Evolutionary conservation across 768 basidiomycete species (phyloP), one percentile per base, ranked within the genome.

Genomic region (Trametes gibbosa): DNA sequence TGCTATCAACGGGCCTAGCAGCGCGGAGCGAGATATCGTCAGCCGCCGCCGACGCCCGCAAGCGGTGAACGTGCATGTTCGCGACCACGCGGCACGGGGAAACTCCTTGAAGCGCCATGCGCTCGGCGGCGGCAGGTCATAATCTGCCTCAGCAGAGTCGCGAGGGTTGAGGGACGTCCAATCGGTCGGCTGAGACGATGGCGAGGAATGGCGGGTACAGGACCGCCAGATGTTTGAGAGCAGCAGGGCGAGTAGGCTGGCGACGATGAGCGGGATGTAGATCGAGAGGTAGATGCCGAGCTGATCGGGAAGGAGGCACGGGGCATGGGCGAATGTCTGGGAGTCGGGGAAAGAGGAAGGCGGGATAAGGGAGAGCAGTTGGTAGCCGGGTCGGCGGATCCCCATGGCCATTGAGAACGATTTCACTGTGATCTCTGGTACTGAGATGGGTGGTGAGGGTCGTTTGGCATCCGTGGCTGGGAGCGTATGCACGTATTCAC

Each of bases 331-430:
- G 76, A 79, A 67, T 62, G 71, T 37, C 43, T 48, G 35, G 62
- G 60, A 53, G 67, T 56, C 39, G 51, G 55, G 65, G 78, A 75
- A 3, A 73, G 76, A 32, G 75, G 58, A 42, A 46, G 65, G 65
- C 54, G 64, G 73, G 23, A 79, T 79, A 23, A 98, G 81, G 1
- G 94, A 90, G 43, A 98, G 80, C 19, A 98, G 81, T 65, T 96
- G 92, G 73, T 95, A 94, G 41, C 94, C 96, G 6, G 96, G 95
- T 27, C 78, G 78, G 43, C 80, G 79, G 52, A 98, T 82, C 32
- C 90, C 92, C 85, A 93, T 91, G 3, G 87, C 89, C 79, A 95
- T 92, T 13, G 92, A 93, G 66, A 97, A 79, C 2, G 92, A 88
- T 71, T 94, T 97, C 67, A 98, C 83, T 0, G 92, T 90, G 19